Conservation (phyloP, 768 basidiomycete species). For the Boletus reticulatus region DNA sequence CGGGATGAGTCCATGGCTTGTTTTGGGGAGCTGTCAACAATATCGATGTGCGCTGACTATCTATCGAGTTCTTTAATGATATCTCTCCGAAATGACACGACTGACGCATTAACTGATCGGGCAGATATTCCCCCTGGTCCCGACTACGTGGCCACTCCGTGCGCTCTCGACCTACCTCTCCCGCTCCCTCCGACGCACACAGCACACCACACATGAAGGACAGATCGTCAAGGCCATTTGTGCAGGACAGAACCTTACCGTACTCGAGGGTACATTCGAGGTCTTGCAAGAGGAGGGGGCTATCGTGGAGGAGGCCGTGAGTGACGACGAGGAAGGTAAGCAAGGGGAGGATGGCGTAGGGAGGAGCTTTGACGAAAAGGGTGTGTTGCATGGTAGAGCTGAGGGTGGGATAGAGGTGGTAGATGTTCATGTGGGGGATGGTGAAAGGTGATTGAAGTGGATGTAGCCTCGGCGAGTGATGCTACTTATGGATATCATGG, state of each 20-base stretch:
- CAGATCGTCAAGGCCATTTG: constrained; percentile 77
- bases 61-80: not conserved
- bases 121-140: constrained; percentile 67
- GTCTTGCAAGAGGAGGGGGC: constrained; percentile 62
- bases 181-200: constrained; percentile 71
- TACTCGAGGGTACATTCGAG: constrained; percentile 58
- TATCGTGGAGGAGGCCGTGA: constrained; percentile 60
- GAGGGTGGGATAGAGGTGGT: constrained; percentile 11
- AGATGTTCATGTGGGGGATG: constrained; percentile 16
- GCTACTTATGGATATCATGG: not conserved
- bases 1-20: no score
- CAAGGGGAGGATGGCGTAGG: constrained; percentile 14
- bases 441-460: constrained; percentile 5
- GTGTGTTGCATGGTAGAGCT: constrained; percentile 23
- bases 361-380: constrained; percentile 44
- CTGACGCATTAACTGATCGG: not conserved
- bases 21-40: not conserved
- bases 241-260: constrained; percentile 76
- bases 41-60: not conserved
- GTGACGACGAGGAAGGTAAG: constrained; percentile 38
- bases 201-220: constrained; percentile 69
- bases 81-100: not conserved
- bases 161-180: constrained; percentile 73
- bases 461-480: not conserved
- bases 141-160: constrained; percentile 72